Base-by-base conservation (phyloP, 441 rosid species). In the Rhodomyrtus psidioides region DNA sequence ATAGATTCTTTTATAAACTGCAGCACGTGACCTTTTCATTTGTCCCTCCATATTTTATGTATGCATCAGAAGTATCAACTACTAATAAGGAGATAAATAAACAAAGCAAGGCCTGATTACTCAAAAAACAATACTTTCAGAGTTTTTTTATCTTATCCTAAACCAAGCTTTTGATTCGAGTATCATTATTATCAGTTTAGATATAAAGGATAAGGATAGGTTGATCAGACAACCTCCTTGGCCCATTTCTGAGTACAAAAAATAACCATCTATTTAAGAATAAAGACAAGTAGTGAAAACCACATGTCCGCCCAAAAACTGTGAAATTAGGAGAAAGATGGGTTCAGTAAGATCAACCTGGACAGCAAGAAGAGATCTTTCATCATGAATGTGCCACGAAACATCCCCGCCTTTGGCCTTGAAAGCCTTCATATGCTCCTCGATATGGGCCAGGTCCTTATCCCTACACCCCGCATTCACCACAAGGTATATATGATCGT, bases 381-480 rank as follows among this genome's bases (percentile, higher is more conserved):
- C 99, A 55, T 97, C 99, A 82, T 96, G 96, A 83, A 97, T 93
- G 89, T 97, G 97, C 99, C 99, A 97, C 2, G 93, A 92, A 89
- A 97, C 99, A 91, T 94, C 95, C 39, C 99, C 98, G 75, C 99
- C 99, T 91, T 95, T 96, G 85, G 95, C 90, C 85, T 93, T 94
- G 90, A 95, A 97, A 81, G 96, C 92, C 90, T 96, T 97, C 99
- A 97, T 94, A 81, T 97, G 99, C 88, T 91, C 96, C 91, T 97
- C 99, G 62, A 96, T 95, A 85, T 97, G 99, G 89, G 98, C 98
- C 86, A 97, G 92, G 92, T 97, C 99, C 94, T 95, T 95, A 86
- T 97, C 99, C 86, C 99, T 94, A 90, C 98, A 97, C 49, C 99
- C 99, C 57, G 99, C 99, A 93, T 96, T 97, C 83, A 97, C 99